phyloP scores from a whole-genome alignment of 176 grass and related monocot species.

The Lolium multiflorum region DNA sequence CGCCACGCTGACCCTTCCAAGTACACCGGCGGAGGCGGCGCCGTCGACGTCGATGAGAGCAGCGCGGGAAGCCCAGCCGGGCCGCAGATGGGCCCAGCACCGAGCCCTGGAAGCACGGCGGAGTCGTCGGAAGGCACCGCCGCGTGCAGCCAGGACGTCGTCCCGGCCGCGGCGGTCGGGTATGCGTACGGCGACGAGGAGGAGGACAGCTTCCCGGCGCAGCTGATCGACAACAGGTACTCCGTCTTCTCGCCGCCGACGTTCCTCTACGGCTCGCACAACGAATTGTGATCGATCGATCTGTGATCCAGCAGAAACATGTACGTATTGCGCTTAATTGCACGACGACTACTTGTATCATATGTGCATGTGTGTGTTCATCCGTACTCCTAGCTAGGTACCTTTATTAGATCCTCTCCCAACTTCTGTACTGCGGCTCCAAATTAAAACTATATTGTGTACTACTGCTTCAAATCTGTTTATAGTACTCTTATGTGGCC shows the following conservation, averaged over 20 bases:
- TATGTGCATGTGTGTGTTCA: constrained; percentile 33
- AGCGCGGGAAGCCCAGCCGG: constrained; percentile 19
- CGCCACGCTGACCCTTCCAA: constrained; percentile 65
- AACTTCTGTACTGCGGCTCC: neutral
- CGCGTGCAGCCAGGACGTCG: constrained; percentile 16
- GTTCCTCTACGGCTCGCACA: constrained; percentile 54
- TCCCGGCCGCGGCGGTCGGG: neutral
- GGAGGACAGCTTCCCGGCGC: constrained; percentile 51
- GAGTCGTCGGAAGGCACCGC: constrained; percentile 31
- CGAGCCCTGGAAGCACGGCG: constrained; percentile 45
- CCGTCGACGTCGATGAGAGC: neutral
- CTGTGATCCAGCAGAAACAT: constrained; percentile 8
- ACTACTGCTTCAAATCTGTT: neutral
- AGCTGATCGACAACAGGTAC: constrained; percentile 77
- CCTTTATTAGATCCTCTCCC: no score
- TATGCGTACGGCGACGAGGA: constrained; percentile 19
- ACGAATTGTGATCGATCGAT: constrained; percentile 18
- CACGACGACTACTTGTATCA: constrained; percentile 40
- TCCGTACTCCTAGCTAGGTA: neutral
- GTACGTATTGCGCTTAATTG: constrained; percentile 22
- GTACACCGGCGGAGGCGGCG: constrained; percentile 23
- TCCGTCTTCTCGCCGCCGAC: constrained; percentile 69
- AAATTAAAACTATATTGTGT: neutral
- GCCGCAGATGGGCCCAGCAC: constrained; percentile 17
- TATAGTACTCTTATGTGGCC: neutral